Conservation (phyloP, 495 filamentous ascomycete species). For the Lindgomyces ingoldianus region DNA sequence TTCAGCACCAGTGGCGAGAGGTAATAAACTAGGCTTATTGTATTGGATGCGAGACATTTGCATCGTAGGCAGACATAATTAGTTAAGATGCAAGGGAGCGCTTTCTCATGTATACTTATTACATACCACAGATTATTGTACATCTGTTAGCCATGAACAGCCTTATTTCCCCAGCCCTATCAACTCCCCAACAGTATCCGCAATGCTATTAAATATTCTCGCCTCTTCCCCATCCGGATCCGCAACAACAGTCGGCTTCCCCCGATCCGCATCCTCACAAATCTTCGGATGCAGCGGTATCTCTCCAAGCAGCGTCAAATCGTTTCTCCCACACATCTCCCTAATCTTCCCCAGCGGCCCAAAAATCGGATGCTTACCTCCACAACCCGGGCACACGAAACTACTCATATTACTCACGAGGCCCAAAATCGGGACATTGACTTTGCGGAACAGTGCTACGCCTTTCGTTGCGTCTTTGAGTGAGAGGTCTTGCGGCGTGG, state of each 20-base stretch:
- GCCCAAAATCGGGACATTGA: slow-evolving; percentile 76
- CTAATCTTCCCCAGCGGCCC: slow-evolving; percentile 54
- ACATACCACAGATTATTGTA: too few species aligned
- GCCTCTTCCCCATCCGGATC: slow-evolving; percentile 73
- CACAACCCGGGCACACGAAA: slow-evolving; percentile 80
- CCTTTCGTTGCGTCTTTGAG: slow-evolving; percentile 87
- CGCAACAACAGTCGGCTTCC: slow-evolving; percentile 86
- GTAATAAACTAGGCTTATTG: too few species aligned
- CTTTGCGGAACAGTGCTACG: slow-evolving; percentile 86
- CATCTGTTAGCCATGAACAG: too few species aligned
- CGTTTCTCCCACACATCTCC: slow-evolving; percentile 62
- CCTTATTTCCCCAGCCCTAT: neutral
- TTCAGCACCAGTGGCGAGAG: too few species aligned
- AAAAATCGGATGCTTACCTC: slow-evolving; percentile 75
- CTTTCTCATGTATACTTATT: too few species aligned
- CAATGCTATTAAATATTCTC: slow-evolving; percentile 56
- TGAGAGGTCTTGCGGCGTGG: slow-evolving; percentile 89
- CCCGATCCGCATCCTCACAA: slow-evolving; percentile 84
- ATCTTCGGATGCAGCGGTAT: slow-evolving; percentile 85
- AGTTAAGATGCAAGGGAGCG: too few species aligned
- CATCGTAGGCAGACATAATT: too few species aligned
- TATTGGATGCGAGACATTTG: too few species aligned
- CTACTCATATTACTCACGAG: slow-evolving; percentile 95
- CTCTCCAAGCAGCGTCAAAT: slow-evolving; percentile 78
- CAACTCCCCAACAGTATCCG: neutral